These are phyloP conservation scores for Phytophthora kernoviae DNA, from an alignment of 352 stramenopile species.

Conservation along the genomic window DNA sequence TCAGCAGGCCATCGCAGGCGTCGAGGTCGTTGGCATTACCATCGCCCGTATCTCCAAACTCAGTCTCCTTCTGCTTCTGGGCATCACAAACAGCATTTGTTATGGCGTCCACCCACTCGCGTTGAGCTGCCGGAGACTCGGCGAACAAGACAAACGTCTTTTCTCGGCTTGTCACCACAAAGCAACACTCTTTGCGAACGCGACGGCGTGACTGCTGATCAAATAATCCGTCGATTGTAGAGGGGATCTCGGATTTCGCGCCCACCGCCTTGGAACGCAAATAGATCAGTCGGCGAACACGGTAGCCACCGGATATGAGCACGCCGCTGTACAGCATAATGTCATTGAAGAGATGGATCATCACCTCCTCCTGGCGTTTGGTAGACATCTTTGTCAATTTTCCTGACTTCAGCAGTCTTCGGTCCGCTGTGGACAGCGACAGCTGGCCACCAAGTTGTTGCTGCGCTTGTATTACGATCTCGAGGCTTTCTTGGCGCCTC, in stretches of 20 bases:
- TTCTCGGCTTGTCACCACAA: slow-evolving; percentile 79
- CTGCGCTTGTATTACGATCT: slow-evolving; percentile 79
- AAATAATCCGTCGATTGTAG: slow-evolving; percentile 56
- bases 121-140: slow-evolving; percentile 42
- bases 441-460: slow-evolving; percentile 82
- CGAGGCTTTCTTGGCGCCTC: slow-evolving; percentile 79
- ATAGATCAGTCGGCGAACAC: slow-evolving; percentile 70
- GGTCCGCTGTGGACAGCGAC: slow-evolving; percentile 69
- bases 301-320: slow-evolving; percentile 74
- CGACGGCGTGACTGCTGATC: slow-evolving; percentile 43
- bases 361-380: slow-evolving; percentile 78
- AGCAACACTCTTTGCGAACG: slow-evolving; percentile 60
- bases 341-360: slow-evolving; percentile 89
- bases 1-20: slow-evolving; percentile 59
- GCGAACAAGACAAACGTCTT: slow-evolving; percentile 87
- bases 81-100: slow-evolving; percentile 55
- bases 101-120: slow-evolving; percentile 70
- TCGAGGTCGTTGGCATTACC: slow-evolving; percentile 19
- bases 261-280: slow-evolving; percentile 75
- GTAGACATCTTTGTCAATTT: slow-evolving; percentile 88
- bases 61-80: slow-evolving; percentile 31
- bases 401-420: slow-evolving; percentile 62
- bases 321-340: slow-evolving; percentile 84
- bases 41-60: slow-evolving; percentile 27
- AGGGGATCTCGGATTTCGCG: slow-evolving; percentile 61